phyloP scores from a whole-genome alignment of 169 alveolate genomes.

The Plasmodium fragile region DNA sequence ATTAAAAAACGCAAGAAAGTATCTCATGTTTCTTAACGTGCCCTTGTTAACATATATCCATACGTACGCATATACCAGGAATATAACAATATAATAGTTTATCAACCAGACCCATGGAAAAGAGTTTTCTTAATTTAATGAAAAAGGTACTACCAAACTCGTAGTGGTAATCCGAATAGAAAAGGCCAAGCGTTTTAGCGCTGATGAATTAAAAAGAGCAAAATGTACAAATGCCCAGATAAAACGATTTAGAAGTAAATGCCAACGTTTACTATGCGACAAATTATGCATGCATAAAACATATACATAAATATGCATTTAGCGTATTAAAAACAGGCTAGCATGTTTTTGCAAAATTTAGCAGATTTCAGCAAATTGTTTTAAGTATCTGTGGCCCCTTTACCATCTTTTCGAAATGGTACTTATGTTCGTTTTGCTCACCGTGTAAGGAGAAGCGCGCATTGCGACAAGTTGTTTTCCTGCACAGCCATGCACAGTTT shows the following conservation, averaged over 20 bases:
- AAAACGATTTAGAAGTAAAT: background rate
- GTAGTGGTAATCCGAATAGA: background rate
- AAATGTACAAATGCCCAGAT: background rate
- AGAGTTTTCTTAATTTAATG: background rate
- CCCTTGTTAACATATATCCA: background rate
- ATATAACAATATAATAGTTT: background rate
- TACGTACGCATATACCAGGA: background rate
- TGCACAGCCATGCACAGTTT: constrained; percentile 22
- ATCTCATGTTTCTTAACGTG: background rate
- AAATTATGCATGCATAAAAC: background rate
- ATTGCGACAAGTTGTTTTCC: background rate
- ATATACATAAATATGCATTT: background rate
- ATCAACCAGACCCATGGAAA: constrained; percentile 2
- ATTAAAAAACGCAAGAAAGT: background rate
- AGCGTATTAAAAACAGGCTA: background rate
- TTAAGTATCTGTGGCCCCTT: background rate
- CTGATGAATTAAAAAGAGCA: background rate
- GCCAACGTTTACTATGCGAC: background rate
- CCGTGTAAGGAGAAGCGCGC: background rate
- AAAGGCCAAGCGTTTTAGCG: background rate
- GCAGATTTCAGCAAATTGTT: background rate
- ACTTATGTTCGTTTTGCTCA: background rate
- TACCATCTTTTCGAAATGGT: background rate
- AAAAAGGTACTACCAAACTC: background rate
- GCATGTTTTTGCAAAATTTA: background rate